Conservation (phyloP, 2,329 filamentous ascomycete species). For the Aspergillus ochraceoroseus region DNA sequence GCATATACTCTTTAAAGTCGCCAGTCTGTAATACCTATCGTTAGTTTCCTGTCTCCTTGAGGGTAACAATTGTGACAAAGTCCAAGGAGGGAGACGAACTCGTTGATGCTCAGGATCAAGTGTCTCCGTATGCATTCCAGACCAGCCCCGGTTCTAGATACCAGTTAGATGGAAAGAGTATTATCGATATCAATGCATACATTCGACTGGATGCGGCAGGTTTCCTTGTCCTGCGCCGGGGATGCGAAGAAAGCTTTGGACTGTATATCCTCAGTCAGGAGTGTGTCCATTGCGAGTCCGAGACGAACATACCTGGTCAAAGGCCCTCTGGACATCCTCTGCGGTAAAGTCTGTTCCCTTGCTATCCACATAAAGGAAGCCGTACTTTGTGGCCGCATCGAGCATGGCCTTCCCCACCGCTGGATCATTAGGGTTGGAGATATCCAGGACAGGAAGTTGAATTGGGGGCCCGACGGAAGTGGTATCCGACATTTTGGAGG, state of each 20-base stretch:
- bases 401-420: slow-evolving; percentile 65
- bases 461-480: slow-evolving; percentile 25
- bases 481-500: slow-evolving; percentile 22
- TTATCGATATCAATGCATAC: no score
- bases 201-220: slow-evolving; percentile 66
- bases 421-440: slow-evolving; percentile 58
- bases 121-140: slow-evolving; percentile 79
- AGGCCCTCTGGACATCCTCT: slow-evolving; percentile 63
- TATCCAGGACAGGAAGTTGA: slow-evolving; percentile 75
- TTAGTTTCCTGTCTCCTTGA: no score
- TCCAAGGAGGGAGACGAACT: slow-evolving; percentile 48
- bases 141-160: slow-evolving; percentile 76
- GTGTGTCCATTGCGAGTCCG: neutral
- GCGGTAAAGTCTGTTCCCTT: slow-evolving; percentile 63
- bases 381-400: slow-evolving; percentile 72
- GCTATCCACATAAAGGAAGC: slow-evolving; percentile 85
- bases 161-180: neutral
- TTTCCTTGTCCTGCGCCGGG: slow-evolving; percentile 65
- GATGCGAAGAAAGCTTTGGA: slow-evolving; percentile 68
- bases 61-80: no score
- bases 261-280: slow-evolving; percentile 40
- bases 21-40: slow-evolving; percentile 55
- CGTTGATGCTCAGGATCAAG: slow-evolving; percentile 78
- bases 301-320: slow-evolving; percentile 58
- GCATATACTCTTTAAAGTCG: slow-evolving; percentile 75